A percentile compares a stretch with the other conserved stretches of the same genome.
Evolutionary conservation across 108 stramenopile genomes (phyloP).

Genomic region (Discostella stelligeroides): DNA sequence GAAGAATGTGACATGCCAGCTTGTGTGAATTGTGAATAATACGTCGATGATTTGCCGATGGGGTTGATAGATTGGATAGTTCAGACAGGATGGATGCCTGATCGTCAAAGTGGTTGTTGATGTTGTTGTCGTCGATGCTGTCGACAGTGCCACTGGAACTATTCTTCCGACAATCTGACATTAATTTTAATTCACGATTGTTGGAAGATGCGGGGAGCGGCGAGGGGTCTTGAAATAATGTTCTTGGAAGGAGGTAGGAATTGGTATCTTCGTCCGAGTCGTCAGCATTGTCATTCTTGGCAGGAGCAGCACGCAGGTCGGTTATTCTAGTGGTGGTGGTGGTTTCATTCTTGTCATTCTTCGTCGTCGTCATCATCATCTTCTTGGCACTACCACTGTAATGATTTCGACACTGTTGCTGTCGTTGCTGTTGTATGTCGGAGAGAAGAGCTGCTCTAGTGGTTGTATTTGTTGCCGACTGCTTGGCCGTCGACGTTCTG

Average conservation of each 20-base stretch:
- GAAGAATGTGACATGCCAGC: slow-evolving; percentile 15
- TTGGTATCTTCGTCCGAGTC: neutral
- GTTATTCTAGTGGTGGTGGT: too few species aligned
- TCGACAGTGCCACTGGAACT: neutral
- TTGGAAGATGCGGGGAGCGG: neutral
- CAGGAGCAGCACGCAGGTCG: too few species aligned
- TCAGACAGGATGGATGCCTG: neutral
- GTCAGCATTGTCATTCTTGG: neutral
- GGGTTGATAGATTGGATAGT: slow-evolving; percentile 8
- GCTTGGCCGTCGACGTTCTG: too few species aligned
- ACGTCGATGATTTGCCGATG: slow-evolving; percentile 3
- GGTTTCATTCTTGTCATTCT: too few species aligned
- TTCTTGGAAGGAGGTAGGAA: neutral
- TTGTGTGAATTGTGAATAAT: slow-evolving; percentile 5
- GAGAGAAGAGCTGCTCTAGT: too few species aligned
- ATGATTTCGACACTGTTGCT: too few species aligned
- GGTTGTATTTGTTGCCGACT: too few species aligned
- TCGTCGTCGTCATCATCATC: too few species aligned
- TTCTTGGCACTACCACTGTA: too few species aligned
- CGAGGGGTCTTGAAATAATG: neutral
- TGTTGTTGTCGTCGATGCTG: neutral
- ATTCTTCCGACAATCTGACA: too few species aligned
- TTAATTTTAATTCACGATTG: too few species aligned
- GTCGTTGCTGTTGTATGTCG: too few species aligned
- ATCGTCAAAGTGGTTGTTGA: neutral